Evolutionary conservation across 441 rosid genomes (phyloP), one percentile per base, ranked within the genome.

Genomic region (Arabidopsis lyrata): DNA sequence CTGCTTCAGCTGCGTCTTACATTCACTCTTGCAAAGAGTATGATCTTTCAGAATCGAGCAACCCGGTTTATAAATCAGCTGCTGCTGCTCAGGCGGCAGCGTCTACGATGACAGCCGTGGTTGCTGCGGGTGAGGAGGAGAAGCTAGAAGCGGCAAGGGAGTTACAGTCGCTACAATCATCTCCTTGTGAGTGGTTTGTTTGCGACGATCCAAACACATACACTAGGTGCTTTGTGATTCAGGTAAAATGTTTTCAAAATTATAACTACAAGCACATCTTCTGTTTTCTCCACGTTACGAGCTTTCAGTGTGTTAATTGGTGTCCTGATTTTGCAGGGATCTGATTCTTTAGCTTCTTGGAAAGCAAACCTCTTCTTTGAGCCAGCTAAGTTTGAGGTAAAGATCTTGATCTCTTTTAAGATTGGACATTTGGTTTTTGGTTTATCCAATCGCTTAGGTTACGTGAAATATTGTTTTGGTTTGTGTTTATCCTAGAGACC

Each of bases 151-250:
- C 97, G 1, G 97, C 95, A 10, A 80, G 50, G 61, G 87, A 87
- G 73, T 83, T 94, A 63, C 97, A 89, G 71, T 94, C 99, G 16
- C 77, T 86, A 53, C 90, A 92, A 44, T 89, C 97, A 14, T 85
- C 95, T 47, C 97, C 97, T 61, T 87, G 99, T 60, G 94, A 88
- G 68, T 94, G 99, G 99, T 90, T 92, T 52, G 67, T 88, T n/a
- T 92, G 99, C 70, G 99, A 94, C 15, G 97, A 94, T 78, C 42
- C 76, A 15, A 83, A 85, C 78, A 85, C 93, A 5, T 85, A 22
- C 54, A 88, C 92, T 20, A 86, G 97, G 18, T 85, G 82, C 82
- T 94, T 94, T 55, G 94, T 92, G 44, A 89, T 94, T 77, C 99
- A 94, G 95, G 96, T 88, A 62, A 63, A 13, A 24, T 29, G 31